Base-by-base conservation (phyloP, 352 stramenopile species). In the Phytophthora podocarpi region DNA sequence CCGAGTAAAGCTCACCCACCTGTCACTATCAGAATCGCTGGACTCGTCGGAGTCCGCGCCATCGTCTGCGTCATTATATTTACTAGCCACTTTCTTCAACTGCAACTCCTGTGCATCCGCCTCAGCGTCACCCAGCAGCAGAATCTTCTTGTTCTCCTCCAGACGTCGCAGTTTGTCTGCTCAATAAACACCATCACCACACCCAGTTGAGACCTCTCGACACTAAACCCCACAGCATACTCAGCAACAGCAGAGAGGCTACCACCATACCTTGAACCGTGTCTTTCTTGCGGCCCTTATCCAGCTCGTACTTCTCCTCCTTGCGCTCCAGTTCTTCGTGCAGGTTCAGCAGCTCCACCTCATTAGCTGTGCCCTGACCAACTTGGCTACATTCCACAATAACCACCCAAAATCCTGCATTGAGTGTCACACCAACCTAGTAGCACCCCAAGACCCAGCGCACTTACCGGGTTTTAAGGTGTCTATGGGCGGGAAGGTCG, bases 11-110 rank as follows among this genome's bases (percentile, higher is more conserved):
- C 20, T 16, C 12, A n/a, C 56, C 10, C 30, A 87, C 73, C 78
- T 89, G 69, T 96, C 84, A 42, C 74, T 90, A 53, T 95, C 81
- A 8, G 76, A 87, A 35, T 95, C 87, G 27, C 82, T 85, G 1
- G 75, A 89, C 3, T 64, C 72, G 27, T 89, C 82, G 0, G 74
- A 87, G 20, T 82, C 85, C 7, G 78, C 78, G 1, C 90, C 80
- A 43, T 97, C 91, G 32, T 98, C 96, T 55, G 78, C 76, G 58
- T 97, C 90, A 57, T 98, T 85, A 57, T 97, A 96, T 64, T 94
- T 95, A 30, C 79, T 90, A 11, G 83, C 90, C 21, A 97, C 78
- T 49, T 92, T 90, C 36, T 95, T 94, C 34, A 98, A 77, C 48
- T 89, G 76, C 28, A 85, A 89, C 68, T 97, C 88, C 18, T 80